Conservation (phyloP, 2,329 filamentous ascomycete species). For the Fusarium torulosum region DNA sequence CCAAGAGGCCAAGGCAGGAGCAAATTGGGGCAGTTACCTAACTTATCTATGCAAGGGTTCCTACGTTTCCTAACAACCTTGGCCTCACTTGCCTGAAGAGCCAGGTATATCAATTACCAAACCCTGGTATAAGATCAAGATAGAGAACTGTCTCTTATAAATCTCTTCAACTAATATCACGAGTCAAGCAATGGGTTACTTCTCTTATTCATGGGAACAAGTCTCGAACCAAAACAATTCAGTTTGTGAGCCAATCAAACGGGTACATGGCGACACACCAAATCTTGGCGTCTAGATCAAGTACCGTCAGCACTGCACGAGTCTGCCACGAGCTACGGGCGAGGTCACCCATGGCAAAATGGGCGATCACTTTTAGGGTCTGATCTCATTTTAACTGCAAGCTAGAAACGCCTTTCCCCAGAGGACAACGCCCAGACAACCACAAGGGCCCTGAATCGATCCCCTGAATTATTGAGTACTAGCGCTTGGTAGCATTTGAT, state of each 20-base stretch:
- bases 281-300: conserved; percentile 20
- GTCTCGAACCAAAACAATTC: conserved; percentile 26
- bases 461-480: conserved; percentile 13
- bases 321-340: conserved; percentile 37
- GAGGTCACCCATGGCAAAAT: conserved; percentile 22
- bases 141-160: no score
- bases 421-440: conserved; percentile 23
- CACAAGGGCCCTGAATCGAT: conserved; percentile 18
- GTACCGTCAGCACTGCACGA: conserved; percentile 27
- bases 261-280: conserved; percentile 16
- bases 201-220: no score
- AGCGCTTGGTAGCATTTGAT: background rate
- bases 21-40: conserved; percentile 12
- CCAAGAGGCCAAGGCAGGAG: conserved; percentile 16
- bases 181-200: background rate
- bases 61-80: conserved; percentile 14
- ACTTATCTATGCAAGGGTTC: conserved; percentile 23
- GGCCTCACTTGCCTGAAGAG: background rate
- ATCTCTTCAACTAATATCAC: background rate
- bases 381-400: conserved; percentile 19
- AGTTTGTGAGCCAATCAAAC: conserved; percentile 2
- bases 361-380: conserved; percentile 34
- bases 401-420: conserved; percentile 21
- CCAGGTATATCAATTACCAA: no score
- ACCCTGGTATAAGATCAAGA: no score